Base-by-base conservation (phyloP, 768 basidiomycete species). In the Mycena pura region DNA sequence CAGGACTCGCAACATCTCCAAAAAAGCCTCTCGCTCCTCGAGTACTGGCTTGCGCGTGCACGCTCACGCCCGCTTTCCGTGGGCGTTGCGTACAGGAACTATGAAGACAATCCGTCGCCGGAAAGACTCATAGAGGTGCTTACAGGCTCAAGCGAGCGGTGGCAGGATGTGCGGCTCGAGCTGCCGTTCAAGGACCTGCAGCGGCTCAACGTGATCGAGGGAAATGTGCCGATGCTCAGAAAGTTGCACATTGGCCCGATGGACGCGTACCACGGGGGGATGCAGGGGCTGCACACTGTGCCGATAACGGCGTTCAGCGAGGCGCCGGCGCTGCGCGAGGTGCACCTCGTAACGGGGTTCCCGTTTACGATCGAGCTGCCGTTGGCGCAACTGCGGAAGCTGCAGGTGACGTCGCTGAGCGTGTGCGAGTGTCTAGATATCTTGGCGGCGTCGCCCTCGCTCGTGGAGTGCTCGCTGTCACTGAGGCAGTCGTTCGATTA, bases 361-460 rank as follows among this genome's bases (percentile, higher is more conserved):
- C 60, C 60, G 2, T 61, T 61, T 40, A 50, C 52, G n/a, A 29
- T 61, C 3, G 60, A 61, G 19, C 53, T 61, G 17, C 60, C 60
- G 3, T 61, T 52, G 60, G 60, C 45, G 19, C 60, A 55, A 17
- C 38, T 61, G 21, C 47, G 38, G n/a, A 55, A 55, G 27, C 22
- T 41, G 14, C 39, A 61, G 40, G 60, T 53, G 3, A 61, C 53
- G 31, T 54, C 60, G 24, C 29, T 61, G 40, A 61, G 60, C 24
- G 53, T 61, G 6, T 48, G 60, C 27, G 60, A 61, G 41, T 61
- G 60, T 53, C 47, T 61, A 7, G 60, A 61, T 7, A 61, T 61
- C 10, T 28, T 61, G 22, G 60, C 54, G 47, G 52, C 60, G 24
- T 61, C 60, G 0, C 60, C 60, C 1, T 38, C 52, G 2, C 60